phyloP scores from a whole-genome alignment of 2,329 filamentous ascomycete genomes.

The Aspergillus cejpii region DNA sequence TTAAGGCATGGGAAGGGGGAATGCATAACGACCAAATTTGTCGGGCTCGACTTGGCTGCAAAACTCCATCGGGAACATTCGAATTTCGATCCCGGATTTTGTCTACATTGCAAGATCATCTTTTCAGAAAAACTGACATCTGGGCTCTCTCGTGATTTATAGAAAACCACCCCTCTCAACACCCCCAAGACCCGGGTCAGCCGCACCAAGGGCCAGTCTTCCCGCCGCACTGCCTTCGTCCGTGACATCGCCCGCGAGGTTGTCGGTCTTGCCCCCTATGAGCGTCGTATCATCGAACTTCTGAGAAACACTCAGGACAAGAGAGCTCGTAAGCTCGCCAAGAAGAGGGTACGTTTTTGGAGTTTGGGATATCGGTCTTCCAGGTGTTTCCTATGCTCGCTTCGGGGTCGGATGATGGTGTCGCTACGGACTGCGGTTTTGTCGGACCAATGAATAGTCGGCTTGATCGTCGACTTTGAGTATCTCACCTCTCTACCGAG shows the following conservation, averaged over 20 bases:
- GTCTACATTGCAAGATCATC: background rate
- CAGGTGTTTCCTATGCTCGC: conserved; percentile 1
- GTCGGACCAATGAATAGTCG: background rate
- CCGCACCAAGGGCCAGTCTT: conserved; percentile 88
- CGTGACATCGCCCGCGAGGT: conserved; percentile 98
- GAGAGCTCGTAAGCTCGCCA: conserved; percentile 96
- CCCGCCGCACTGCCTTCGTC: conserved; percentile 95
- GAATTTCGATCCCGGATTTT: background rate
- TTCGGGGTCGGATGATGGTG: background rate
- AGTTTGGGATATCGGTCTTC: conserved; percentile 1
- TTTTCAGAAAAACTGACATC: conserved; percentile 32
- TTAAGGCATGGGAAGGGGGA: background rate
- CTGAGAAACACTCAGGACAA: conserved; percentile 99
- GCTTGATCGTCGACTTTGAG: background rate
- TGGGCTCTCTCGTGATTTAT: conserved; percentile 37
- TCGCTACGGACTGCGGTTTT: background rate
- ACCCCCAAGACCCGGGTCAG: conserved; percentile 71
- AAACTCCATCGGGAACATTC: background rate
- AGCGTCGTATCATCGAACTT: conserved; percentile 98
- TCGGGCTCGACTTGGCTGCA: conserved; percentile 2
- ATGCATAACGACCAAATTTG: background rate
- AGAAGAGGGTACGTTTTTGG: conserved; percentile 79
- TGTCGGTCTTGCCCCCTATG: conserved; percentile 87
- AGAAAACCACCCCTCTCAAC: conserved; percentile 73
- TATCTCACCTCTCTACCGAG: background rate